Evolutionary conservation across 169 alveolate genomes (phyloP).

Genomic region (Plasmodium yoelii): DNA sequence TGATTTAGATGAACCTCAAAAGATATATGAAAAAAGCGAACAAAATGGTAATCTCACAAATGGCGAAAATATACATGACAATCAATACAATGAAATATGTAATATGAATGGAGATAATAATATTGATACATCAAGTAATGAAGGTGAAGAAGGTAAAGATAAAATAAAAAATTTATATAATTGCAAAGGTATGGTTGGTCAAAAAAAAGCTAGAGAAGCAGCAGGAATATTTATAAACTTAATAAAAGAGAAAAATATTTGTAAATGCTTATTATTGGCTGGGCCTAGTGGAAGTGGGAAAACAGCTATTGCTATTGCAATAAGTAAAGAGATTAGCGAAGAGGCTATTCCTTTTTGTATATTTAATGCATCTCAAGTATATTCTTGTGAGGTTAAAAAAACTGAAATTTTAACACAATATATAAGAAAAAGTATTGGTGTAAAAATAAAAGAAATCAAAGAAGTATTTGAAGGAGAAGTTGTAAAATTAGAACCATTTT

Average conservation of each 20-base stretch:
- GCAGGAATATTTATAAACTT: conserved; percentile 98
- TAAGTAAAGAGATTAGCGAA: conserved; percentile 98
- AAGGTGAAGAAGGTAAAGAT: conserved; percentile 1
- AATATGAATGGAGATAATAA: conserved; percentile 10
- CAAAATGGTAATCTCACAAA: neutral
- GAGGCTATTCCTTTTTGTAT: conserved; percentile 77
- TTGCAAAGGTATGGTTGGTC: conserved; percentile 97
- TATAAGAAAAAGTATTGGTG: conserved; percentile 97
- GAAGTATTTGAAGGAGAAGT: conserved; percentile 93
- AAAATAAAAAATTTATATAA: conserved; percentile 44
- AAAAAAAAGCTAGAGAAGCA: conserved; percentile 99
- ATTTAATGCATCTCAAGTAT: conserved; percentile 76
- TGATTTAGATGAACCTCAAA: conserved; percentile 20
- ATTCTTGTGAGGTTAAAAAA: conserved; percentile 76
- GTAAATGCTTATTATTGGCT: conserved; percentile 89
- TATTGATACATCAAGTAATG: neutral
- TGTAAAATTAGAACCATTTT: conserved; percentile 76
- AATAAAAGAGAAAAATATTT: conserved; percentile 96
- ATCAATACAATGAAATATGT: neutral
- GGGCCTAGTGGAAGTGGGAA: conserved; percentile 99
- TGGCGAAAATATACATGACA: conserved; percentile 4
- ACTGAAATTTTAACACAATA: conserved; percentile 77
- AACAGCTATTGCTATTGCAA: conserved; percentile 99
- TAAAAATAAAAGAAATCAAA: conserved; percentile 97
- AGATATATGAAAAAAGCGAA: conserved; percentile 9